These are phyloP conservation scores for Drosera spatulata DNA, from an alignment of 179 eudicot species.

Conservation along the genomic window DNA sequence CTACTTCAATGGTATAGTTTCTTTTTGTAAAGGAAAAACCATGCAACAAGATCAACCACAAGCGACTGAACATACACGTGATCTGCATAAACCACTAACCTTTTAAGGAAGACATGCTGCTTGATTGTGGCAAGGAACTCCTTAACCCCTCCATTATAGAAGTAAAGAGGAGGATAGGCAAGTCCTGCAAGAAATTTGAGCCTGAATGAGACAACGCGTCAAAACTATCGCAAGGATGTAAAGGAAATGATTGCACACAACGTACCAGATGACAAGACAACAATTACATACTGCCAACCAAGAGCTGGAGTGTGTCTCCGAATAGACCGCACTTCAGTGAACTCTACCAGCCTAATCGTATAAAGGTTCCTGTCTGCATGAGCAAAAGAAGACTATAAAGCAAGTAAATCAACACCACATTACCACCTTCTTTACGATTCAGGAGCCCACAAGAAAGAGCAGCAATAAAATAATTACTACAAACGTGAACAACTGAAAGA, in stretches of 20 bases:
- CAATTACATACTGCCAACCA: slow-evolving; percentile 92
- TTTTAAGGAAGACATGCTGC: slow-evolving; percentile 71
- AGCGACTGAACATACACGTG: too few species aligned
- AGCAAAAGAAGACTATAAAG: neutral
- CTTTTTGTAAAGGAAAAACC: too few species aligned
- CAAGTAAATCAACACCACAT: too few species aligned
- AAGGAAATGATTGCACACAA: neutral
- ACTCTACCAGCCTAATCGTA: slow-evolving; percentile 72
- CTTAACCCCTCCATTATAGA: slow-evolving; percentile 88
- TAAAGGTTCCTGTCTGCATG: slow-evolving; percentile 88
- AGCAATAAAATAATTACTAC: neutral
- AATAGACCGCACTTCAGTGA: slow-evolving; percentile 76
- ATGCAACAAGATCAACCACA: too few species aligned
- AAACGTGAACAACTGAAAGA: neutral
- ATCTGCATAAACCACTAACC: slow-evolving; percentile 19
- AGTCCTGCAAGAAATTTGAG: too few species aligned
- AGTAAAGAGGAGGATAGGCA: slow-evolving; percentile 29
- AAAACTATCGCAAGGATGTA: neutral
- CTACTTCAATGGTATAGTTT: too few species aligned
- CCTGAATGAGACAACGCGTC: too few species aligned
- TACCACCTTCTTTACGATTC: too few species aligned
- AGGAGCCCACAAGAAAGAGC: neutral
- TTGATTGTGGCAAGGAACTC: slow-evolving; percentile 84
- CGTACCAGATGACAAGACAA: slow-evolving; percentile 77
- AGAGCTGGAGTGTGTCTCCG: slow-evolving; percentile 82